A percentile compares a stretch with the other conserved stretches of the same genome.
Evolutionary conservation across 331 rosid species (phyloP).

Genomic region (Dryas integrifolia): DNA sequence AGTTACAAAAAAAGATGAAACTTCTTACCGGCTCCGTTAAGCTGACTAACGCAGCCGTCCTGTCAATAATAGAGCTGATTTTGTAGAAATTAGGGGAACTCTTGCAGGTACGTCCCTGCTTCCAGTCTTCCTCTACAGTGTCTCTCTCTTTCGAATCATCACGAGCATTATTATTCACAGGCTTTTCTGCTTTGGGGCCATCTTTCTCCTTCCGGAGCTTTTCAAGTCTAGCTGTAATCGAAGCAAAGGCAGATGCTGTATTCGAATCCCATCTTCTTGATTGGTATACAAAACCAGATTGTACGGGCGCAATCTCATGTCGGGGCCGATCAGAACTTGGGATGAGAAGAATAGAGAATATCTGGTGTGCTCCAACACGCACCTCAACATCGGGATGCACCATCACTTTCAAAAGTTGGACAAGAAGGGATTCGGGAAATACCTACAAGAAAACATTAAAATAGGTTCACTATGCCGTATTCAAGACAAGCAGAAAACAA

Average conservation of each 20-base stretch:
- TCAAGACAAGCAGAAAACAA: not conserved
- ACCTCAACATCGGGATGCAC: conserved; percentile 76
- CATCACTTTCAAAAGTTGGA: conserved; percentile 88
- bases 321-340: conserved; percentile 56
- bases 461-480: not conserved
- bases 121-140: conserved; percentile 53
- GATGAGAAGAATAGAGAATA: conserved; percentile 74
- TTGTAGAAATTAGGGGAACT: conserved; percentile 66
- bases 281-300: conserved; percentile 55
- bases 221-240: conserved; percentile 86
- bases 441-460: conserved; percentile 43
- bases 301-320: conserved; percentile 52
- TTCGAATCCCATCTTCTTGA: conserved; percentile 55
- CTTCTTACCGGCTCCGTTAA: conserved; percentile 54
- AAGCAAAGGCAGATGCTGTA: conserved; percentile 76
- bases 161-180: conserved; percentile 28
- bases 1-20: conserved; percentile 17
- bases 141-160: conserved; percentile 55
- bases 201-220: conserved; percentile 78
- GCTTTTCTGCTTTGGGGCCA: conserved; percentile 49
- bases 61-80: conserved; percentile 64
- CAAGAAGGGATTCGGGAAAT: conserved; percentile 86
- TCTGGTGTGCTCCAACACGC: conserved; percentile 89
- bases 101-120: conserved; percentile 56
- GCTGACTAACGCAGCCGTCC: conserved; percentile 52